Conservation (phyloP, 2,329 filamentous ascomycete species). For the Dichotomopilus funicola region DNA sequence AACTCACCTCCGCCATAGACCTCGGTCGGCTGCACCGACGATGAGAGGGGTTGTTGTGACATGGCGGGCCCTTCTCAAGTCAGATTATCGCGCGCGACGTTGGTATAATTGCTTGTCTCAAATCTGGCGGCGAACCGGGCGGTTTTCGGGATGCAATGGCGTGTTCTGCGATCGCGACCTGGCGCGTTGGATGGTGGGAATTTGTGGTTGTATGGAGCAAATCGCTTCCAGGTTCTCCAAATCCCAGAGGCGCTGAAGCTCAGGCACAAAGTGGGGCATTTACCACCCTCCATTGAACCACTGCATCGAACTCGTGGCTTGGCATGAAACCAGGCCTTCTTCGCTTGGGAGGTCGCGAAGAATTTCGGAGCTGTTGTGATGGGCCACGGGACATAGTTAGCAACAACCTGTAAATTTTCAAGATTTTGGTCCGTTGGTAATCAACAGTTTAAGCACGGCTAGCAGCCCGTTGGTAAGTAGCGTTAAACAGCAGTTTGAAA, state of each 20-base stretch:
- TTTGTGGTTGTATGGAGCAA: neutral
- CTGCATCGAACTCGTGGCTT: neutral
- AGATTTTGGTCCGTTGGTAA: too few relatives aligned
- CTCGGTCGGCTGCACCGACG: constrained; percentile 53
- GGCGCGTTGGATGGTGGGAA: constrained; percentile 6
- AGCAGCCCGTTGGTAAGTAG: too few relatives aligned
- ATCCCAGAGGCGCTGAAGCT: constrained; percentile 6
- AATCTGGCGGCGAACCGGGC: neutral
- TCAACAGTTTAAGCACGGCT: too few relatives aligned
- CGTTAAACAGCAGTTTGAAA: too few relatives aligned
- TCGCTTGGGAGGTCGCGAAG: too few relatives aligned
- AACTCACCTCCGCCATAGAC: constrained; percentile 55
- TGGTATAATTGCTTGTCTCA: neutral
- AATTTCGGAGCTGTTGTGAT: too few relatives aligned
- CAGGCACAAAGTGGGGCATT: neutral
- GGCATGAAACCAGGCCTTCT: neutral
- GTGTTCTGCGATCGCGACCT: neutral
- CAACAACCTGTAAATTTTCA: too few relatives aligned
- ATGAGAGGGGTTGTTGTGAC: constrained; percentile 49
- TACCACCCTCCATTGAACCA: neutral
- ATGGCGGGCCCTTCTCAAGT: constrained; percentile 29
- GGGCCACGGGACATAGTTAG: too few relatives aligned
- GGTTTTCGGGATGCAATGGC: neutral
- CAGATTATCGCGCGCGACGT: neutral
- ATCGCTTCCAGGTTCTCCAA: constrained; percentile 11